Conservation (phyloP, 108 stramenopile species). For the Thalassiosira profunda region DNA sequence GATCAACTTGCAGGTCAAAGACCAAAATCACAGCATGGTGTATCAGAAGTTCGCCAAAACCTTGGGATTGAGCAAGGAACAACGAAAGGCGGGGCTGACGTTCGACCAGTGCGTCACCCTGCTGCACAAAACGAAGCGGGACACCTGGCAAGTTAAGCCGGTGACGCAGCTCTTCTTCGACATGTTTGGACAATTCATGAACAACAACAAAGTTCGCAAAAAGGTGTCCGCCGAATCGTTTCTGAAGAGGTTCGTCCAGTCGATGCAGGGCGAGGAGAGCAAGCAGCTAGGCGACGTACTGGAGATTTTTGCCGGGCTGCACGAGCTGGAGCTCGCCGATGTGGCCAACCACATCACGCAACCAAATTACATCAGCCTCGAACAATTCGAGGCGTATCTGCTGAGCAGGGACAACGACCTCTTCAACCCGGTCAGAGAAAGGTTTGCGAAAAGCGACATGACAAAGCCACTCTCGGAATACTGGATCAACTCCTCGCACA, state of each 20-base stretch:
- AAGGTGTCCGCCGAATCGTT: conserved; percentile 58
- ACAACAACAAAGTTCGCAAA: conserved; percentile 42
- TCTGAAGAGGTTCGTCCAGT: conserved; percentile 56
- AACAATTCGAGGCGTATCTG: conserved; percentile 75
- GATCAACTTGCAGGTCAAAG: conserved; percentile 49
- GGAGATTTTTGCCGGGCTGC: conserved; percentile 50
- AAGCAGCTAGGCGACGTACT: conserved; percentile 56
- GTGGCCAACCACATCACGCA: conserved; percentile 51
- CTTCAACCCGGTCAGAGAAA: conserved; percentile 66
- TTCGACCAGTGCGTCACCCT: conserved; percentile 87
- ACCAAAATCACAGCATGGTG: conserved; percentile 32
- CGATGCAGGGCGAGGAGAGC: conserved; percentile 58
- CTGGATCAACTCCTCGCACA: conserved; percentile 96
- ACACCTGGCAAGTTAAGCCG: conserved; percentile 87
- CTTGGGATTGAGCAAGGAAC: conserved; percentile 63
- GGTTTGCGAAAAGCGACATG: conserved; percentile 51
- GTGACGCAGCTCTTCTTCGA: conserved; percentile 44
- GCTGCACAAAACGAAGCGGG: conserved; percentile 85
- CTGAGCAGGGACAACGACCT: conserved; percentile 68
- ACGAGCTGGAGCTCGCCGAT: conserved; percentile 63
- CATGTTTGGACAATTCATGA: conserved; percentile 51
- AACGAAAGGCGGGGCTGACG: conserved; percentile 65
- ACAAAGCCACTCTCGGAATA: conserved; percentile 87
- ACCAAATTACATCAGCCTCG: conserved; percentile 58
- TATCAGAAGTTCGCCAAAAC: conserved; percentile 77